Conservation (phyloP, 495 filamentous ascomycete genomes). For the Darksidea phi region DNA sequence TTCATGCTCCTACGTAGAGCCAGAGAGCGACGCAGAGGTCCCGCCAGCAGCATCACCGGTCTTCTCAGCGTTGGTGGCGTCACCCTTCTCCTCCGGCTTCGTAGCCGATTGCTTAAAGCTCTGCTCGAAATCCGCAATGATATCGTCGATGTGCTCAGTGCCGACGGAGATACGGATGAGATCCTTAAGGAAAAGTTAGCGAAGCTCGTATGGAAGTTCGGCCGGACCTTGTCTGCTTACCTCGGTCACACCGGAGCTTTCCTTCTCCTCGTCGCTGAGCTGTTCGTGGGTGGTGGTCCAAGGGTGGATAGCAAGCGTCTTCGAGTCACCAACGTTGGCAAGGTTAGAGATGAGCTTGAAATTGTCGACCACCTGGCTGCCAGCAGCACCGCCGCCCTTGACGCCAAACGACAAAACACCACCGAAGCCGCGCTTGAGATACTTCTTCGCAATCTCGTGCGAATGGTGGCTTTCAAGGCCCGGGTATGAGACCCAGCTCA, state of each 20-base stretch:
- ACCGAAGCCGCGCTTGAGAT: slow-evolving; percentile 82
- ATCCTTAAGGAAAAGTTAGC: slow-evolving; percentile 50
- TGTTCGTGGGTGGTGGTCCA: slow-evolving; percentile 98
- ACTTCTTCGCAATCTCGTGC: slow-evolving; percentile 83
- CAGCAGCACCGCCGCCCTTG: slow-evolving; percentile 79
- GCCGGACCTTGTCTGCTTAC: slow-evolving; percentile 37
- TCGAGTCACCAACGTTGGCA: slow-evolving; percentile 71
- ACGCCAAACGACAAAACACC: slow-evolving; percentile 92
- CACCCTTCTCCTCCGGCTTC: slow-evolving; percentile 44
- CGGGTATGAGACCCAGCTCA: slow-evolving; percentile 92
- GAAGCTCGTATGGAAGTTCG: neutral
- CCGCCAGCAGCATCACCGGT: slow-evolving; percentile 38
- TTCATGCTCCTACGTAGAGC: slow-evolving; percentile 14
- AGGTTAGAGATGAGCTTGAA: slow-evolving; percentile 95
- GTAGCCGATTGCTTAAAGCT: slow-evolving; percentile 63
- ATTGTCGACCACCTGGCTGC: slow-evolving; percentile 83
- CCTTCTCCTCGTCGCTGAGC: slow-evolving; percentile 77
- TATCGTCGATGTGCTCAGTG: slow-evolving; percentile 97
- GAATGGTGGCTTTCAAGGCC: slow-evolving; percentile 79
- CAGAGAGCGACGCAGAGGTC: slow-evolving; percentile 38
- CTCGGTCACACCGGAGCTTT: slow-evolving; percentile 79
- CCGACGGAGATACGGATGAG: slow-evolving; percentile 95
- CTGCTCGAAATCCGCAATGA: slow-evolving; percentile 94
- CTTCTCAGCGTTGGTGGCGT: slow-evolving; percentile 44
- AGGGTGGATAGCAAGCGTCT: slow-evolving; percentile 94